Conservation (phyloP, 2,329 filamentous ascomycete species). For the Colletotrichum tamarilloi region DNA sequence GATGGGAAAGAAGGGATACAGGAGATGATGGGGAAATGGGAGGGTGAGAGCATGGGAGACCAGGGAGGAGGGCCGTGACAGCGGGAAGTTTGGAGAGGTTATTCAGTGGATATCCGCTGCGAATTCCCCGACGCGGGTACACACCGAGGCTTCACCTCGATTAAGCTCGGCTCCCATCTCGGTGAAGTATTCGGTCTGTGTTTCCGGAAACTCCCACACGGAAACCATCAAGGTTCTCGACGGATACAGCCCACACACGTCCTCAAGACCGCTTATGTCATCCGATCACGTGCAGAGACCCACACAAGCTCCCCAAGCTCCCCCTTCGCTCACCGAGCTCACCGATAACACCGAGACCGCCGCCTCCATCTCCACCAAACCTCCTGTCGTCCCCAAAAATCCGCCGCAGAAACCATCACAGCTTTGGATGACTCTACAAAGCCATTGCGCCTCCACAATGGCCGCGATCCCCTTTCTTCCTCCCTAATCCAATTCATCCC, state of each 20-base stretch:
- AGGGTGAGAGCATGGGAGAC: conserved; percentile 13
- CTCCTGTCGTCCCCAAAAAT: conserved; percentile 53
- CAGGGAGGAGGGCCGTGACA: conserved; percentile 19
- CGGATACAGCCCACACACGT: rapidly evolving
- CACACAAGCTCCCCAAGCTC: conserved; percentile 15
- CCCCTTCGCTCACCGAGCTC: conserved; percentile 21
- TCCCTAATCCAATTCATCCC: conserved; percentile 12
- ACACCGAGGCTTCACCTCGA: neutral
- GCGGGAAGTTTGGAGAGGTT: conserved; percentile 33
- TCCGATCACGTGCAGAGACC: neutral
- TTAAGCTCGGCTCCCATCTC: neutral
- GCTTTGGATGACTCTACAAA: conserved; percentile 38
- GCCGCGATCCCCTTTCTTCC: conserved; percentile 36
- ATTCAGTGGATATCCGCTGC: conserved; percentile 30
- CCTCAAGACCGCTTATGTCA: neutral
- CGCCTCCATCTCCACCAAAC: conserved; percentile 14
- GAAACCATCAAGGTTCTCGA: neutral
- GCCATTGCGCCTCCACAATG: conserved; percentile 48
- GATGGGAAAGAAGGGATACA: neutral
- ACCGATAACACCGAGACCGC: conserved; percentile 30
- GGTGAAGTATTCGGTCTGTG: neutral
- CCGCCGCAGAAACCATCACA: conserved; percentile 62
- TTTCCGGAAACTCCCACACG: neutral
- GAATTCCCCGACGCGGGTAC: conserved; percentile 12
- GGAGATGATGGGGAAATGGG: neutral